Conservation (phyloP, 2,329 filamentous ascomycete genomes). For the Pyrenochaeta sp. region DNA sequence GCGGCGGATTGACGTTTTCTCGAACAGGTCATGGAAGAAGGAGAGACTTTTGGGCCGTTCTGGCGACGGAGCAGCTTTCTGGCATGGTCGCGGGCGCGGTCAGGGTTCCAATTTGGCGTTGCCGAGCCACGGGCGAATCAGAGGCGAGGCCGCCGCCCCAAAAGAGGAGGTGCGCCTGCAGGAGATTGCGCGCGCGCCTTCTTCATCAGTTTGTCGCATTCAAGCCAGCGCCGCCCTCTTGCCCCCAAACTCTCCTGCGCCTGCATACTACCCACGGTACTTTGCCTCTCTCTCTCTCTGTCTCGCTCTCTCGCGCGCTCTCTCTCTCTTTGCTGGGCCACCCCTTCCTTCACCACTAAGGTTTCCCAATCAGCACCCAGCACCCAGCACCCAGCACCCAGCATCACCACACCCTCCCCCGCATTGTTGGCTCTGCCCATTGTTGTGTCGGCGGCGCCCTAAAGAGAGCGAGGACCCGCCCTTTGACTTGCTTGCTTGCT, state of each 20-base stretch:
- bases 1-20: constrained; percentile 27
- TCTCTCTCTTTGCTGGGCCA: no score
- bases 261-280: no score
- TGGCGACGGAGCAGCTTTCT: constrained; percentile 22
- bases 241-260: background rate
- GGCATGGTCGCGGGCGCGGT: constrained; percentile 22
- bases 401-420: constrained; percentile 2
- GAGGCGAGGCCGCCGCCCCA: constrained; percentile 12
- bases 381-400: background rate
- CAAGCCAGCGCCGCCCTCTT: background rate
- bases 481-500: constrained; percentile 31
- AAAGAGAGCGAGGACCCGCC: constrained; percentile 13
- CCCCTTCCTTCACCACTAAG: no score
- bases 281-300: no score
- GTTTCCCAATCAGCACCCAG: background rate
- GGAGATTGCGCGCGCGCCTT: constrained; percentile 40
- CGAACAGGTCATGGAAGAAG: constrained; percentile 24
- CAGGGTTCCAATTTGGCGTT: constrained; percentile 12
- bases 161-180: constrained; percentile 35
- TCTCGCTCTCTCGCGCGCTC: no score
- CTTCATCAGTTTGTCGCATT: constrained; percentile 27
- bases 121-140: constrained; percentile 19
- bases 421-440: constrained; percentile 11
- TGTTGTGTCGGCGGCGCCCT: constrained; percentile 12
- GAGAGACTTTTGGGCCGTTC: constrained; percentile 17